These are phyloP conservation scores for Stereum hirsutum DNA, from an alignment of 1,284 basidiomycete species.

Conservation along the genomic window DNA sequence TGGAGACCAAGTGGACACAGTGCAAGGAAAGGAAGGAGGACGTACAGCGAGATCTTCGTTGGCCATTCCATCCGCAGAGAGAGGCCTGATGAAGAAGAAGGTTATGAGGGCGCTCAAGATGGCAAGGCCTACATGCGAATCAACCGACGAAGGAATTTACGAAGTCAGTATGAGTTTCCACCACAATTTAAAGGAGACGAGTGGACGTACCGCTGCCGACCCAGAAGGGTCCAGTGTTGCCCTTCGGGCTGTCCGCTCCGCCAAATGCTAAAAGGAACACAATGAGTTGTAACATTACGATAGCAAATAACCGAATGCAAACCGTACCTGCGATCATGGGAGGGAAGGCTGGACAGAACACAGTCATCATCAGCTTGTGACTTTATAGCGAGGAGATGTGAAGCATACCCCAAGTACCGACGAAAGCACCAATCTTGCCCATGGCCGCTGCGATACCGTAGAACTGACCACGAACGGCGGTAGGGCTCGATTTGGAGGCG, in stretches of 20 bases:
- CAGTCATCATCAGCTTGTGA: constrained; percentile 6
- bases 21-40: constrained; percentile 7
- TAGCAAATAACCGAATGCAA: not conserved
- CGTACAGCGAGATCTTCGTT: constrained; percentile 61
- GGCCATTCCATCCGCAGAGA: constrained; percentile 72
- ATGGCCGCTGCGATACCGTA: constrained; percentile 83
- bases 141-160: too few species aligned
- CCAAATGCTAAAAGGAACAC: constrained; percentile 44
- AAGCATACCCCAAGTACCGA: constrained; percentile 64
- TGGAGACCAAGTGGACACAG: not conserved
- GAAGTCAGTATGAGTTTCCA: too few species aligned
- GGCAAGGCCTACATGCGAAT: constrained; percentile 44
- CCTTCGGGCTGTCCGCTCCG: constrained; percentile 34
- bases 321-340: constrained; percentile 55
- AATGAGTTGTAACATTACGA: constrained; percentile 2
- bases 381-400: not conserved
- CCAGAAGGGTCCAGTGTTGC: constrained; percentile 80
- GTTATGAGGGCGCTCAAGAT: constrained; percentile 71
- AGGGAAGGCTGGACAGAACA: constrained; percentile 43
- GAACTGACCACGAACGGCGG: constrained; percentile 79
- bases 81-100: constrained; percentile 67
- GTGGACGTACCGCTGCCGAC: constrained; percentile 48
- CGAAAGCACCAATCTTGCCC: constrained; percentile 87
- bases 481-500: constrained; percentile 77
- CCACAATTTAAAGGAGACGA: too few species aligned